Base-by-base conservation (phyloP, 768 basidiomycete species). In the Podaxis mareebaensis region DNA sequence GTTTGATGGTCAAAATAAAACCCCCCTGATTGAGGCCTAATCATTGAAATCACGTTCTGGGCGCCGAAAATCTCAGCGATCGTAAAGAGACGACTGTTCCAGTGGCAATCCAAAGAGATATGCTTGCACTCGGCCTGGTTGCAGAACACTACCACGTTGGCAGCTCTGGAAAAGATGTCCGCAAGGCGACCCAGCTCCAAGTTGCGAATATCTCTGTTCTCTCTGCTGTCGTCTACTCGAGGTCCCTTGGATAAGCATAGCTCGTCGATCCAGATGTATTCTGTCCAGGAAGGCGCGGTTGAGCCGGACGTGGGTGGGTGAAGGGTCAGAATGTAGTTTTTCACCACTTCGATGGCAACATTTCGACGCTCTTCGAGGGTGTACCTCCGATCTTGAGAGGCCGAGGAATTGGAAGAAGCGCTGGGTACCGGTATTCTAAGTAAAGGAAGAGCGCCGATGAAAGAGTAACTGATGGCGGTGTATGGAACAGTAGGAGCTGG, bases 11-110 rank as follows among this genome's bases (percentile, higher is more conserved):
- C 13, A 22, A 40, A 12, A 26, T 30, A 33, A 20, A 49, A 24
- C 1, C 46, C n/a, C 11, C 36, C 53, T 12, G 30, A 20, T 3
- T 51, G 38, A 24, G n/a, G 39, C n/a, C 44, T 26, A 8, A 66
- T 66, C 61, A 70, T 65, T 12, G 36, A 53, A 10, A 67, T 42
- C 17, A 71, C 64, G 15, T 30, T 61, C 1, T 61, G 22, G 4
- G 70, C 66, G 51, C 67, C 67, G 8, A 70, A 51, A 26, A 71
- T 69, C 51, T 70, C 69, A 5, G 70, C 28, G n/a, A 71, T 58
- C 10, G 70, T 67, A 30, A 60, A 71, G 15, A 71, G 36, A 3
- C 70, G 67, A 2, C 39, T 42, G 12, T 64, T 66, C 70, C 70
- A 71, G 13, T 51, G 59, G 42, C 70, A 71, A 11, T 48, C 58